Conservation (phyloP, 2,329 filamentous ascomycete species). For the Ceratocystis alfenasii region DNA sequence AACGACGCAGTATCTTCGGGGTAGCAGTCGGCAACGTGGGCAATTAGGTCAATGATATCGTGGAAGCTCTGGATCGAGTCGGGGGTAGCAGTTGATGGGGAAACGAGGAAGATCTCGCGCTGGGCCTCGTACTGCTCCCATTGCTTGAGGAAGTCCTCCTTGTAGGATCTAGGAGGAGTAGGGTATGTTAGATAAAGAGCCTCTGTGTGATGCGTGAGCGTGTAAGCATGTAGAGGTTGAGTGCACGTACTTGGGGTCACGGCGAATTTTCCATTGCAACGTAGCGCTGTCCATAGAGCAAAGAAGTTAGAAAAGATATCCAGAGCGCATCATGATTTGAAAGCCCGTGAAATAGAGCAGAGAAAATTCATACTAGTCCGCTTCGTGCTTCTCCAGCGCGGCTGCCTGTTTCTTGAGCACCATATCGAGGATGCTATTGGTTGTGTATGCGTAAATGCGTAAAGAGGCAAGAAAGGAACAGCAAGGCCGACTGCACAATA, state of each 20-base stretch:
- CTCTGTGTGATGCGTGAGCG: background rate
- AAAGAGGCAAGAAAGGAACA: constrained; percentile 7
- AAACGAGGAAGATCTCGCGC: constrained; percentile 78
- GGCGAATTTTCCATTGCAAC: constrained; percentile 80
- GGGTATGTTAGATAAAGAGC: constrained; percentile 17
- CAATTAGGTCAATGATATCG: constrained; percentile 85
- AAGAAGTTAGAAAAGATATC: constrained; percentile 15
- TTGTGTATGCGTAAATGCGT: background rate
- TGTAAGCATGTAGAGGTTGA: background rate
- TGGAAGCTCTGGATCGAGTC: constrained; percentile 73
- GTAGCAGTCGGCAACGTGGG: constrained; percentile 90
- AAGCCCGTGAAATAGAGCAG: background rate
- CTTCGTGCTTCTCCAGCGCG: constrained; percentile 89
- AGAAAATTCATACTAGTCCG: constrained; percentile 53
- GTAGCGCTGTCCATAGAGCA: constrained; percentile 48
- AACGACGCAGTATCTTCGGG: constrained; percentile 67
- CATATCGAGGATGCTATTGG: constrained; percentile 36
- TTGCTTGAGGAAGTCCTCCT: constrained; percentile 76
- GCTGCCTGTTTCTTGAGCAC: constrained; percentile 73
- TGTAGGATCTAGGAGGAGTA: constrained; percentile 53
- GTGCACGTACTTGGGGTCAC: constrained; percentile 59
- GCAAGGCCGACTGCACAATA: background rate
- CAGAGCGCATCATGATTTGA: background rate
- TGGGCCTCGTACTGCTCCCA: constrained; percentile 87
- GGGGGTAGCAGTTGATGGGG: constrained; percentile 64